Base-by-base conservation (phyloP, 345 rosid species). In the Euphorbia peplus region DNA sequence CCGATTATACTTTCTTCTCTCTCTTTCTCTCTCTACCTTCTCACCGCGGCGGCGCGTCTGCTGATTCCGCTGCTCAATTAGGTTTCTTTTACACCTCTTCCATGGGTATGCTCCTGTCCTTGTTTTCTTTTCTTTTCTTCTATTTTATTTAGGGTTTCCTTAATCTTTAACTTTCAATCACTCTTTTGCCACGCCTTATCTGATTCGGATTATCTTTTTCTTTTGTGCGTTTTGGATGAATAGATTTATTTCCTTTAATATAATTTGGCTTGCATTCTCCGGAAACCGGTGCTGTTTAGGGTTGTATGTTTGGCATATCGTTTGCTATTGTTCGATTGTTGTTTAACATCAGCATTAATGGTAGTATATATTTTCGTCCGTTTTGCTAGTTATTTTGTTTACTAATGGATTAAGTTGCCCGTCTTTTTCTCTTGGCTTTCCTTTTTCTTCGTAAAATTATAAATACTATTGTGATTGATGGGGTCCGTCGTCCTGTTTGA, bases 121-220 rank as follows among this genome's bases (percentile, higher is more conserved):
- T 42, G 14, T 67, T 57, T 19, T 47, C 16, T 24, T 50, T 19
- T 42, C 21, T 67, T 57, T 19, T 47, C 16, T 24, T 50, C 62
- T 14, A 60, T 46, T 60, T 48, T 19, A n/a, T 42, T 35, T 69
- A 69, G 73, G 73, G 66, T 69, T 69, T 39, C 15, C 47, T 14
- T 14, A 28, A 35, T 60, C 32, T 69, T 18, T 15, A 11, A 35
- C 50, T 60, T 24, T 32, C 18, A 32, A 32, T 32, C 22, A 46
- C 41, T 16, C 15, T 39, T 6, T 29, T 2, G 4, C 42, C 22
- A 1, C 6, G 22, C n/a, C 9, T 67, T 24, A 0, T 10, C 15
- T 67, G 5, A 21, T 55, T 68, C 39, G 24, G 16, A 29, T 68
- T 56, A 15, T 56, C 37, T 32, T 32, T 8, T 56, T n/a, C n/a